Conservation (phyloP, 2,329 filamentous ascomycete genomes). For the Stagonosporopsis chrysanthemi region DNA sequence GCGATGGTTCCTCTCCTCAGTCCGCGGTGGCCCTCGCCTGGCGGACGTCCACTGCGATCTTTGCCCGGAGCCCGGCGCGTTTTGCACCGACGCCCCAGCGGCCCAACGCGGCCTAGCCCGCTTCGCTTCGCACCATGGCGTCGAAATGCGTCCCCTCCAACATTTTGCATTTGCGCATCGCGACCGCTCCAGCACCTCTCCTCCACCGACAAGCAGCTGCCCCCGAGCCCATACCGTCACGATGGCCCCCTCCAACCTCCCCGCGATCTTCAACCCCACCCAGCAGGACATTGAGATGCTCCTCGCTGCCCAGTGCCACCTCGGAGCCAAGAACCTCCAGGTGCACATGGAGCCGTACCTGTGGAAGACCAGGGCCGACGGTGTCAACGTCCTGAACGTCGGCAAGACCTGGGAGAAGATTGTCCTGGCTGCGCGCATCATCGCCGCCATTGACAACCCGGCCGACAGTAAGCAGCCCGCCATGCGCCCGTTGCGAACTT, state of each 20-base stretch:
- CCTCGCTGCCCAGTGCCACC: conserved; percentile 93
- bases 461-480: conserved; percentile 76
- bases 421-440: conserved; percentile 97
- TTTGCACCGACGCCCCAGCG: no score
- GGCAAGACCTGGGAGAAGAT: conserved; percentile 99
- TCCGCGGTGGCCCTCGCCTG: no score
- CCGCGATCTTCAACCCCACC: conserved; percentile 95
- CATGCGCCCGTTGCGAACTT: no score
- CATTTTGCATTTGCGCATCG: conserved; percentile 19
- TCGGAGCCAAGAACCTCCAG: conserved; percentile 99
- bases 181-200: conserved; percentile 30
- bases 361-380: conserved; percentile 98
- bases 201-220: conserved; percentile 33
- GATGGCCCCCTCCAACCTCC: conserved; percentile 95
- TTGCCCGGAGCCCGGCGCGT: no score
- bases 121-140: no score
- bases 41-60: no score
- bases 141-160: conserved; percentile 9
- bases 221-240: conserved; percentile 58
- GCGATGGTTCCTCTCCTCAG: background rate
- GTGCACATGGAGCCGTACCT: conserved; percentile 99
- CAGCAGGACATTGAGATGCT: conserved; percentile 99
- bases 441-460: conserved; percentile 98
- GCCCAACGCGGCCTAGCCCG: no score
- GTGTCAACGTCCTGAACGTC: conserved; percentile 99